Evolutionary conservation across 306 rosid genomes (phyloP).

Genomic region (Cucurbita maxima): DNA sequence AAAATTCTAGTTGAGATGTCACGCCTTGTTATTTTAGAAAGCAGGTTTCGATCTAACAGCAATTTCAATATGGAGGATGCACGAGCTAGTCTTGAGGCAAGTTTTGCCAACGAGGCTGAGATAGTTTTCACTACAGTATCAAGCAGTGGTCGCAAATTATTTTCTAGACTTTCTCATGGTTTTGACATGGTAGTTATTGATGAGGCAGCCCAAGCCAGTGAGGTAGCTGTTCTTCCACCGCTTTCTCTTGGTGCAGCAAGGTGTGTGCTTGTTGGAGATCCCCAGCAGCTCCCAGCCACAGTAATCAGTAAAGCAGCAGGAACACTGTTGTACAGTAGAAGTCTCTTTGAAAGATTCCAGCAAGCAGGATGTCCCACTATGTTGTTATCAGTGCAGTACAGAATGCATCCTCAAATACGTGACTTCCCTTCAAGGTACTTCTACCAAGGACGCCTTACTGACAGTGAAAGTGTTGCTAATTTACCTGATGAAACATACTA

Average conservation of each 20-base stretch:
- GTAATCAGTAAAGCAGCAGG: slow-evolving; percentile 99
- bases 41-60: slow-evolving; percentile 70
- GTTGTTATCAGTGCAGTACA: slow-evolving; percentile 87
- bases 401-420: slow-evolving; percentile 96
- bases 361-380: slow-evolving; percentile 92
- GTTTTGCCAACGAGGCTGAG: slow-evolving; percentile 98
- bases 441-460: slow-evolving; percentile 88
- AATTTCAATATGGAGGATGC: slow-evolving; percentile 90
- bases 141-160: slow-evolving; percentile 94
- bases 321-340: slow-evolving; percentile 85
- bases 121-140: slow-evolving; percentile 96
- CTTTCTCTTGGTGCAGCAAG: slow-evolving; percentile 96
- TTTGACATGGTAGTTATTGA: slow-evolving; percentile 99
- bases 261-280: slow-evolving; percentile 98
- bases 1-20: slow-evolving; percentile 88
- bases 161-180: slow-evolving; percentile 93
- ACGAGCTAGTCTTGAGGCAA: slow-evolving; percentile 91
- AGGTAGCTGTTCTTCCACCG: slow-evolving; percentile 90
- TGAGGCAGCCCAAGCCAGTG: slow-evolving; percentile 99
- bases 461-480: slow-evolving; percentile 73
- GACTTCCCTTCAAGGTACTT: slow-evolving; percentile 94
- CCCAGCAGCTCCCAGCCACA: slow-evolving; percentile 98
- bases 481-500: slow-evolving; percentile 71
- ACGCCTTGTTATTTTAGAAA: slow-evolving; percentile 72
- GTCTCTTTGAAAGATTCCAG: slow-evolving; percentile 95